phyloP scores from a whole-genome alignment of 768 basidiomycete species.

The Russula lepida region DNA sequence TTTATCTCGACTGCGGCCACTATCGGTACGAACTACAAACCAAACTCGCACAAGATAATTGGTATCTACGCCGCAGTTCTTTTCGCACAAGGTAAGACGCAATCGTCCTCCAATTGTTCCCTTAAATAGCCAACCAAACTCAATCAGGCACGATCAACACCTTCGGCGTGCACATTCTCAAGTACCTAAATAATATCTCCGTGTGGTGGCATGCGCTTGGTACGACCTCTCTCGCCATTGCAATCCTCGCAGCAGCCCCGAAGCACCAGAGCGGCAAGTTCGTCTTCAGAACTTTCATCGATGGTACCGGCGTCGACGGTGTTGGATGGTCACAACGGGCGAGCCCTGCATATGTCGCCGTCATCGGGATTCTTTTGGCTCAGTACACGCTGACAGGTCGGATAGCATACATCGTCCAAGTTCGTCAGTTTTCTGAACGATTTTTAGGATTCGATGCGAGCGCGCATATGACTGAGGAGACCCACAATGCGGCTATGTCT shows the following conservation, averaged over 20 bases:
- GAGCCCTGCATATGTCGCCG: slow-evolving; percentile 57
- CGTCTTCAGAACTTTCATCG: slow-evolving; percentile 64
- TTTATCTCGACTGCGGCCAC: slow-evolving; percentile 60
- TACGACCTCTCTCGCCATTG: slow-evolving; percentile 56
- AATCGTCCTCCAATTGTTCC: not conserved
- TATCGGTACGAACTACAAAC: slow-evolving; percentile 49
- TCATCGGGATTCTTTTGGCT: slow-evolving; percentile 66
- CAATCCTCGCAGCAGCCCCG: slow-evolving; percentile 63
- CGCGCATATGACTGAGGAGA: slow-evolving; percentile 75
- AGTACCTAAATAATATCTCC: slow-evolving; percentile 62
- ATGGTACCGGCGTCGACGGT: slow-evolving; percentile 47
- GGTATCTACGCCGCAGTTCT: slow-evolving; percentile 65
- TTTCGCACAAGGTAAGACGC: slow-evolving; percentile 41
- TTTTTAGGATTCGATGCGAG: slow-evolving; percentile 61
- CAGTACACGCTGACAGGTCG: slow-evolving; percentile 71
- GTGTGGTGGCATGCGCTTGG: slow-evolving; percentile 70
- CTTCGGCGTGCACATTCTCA: slow-evolving; percentile 58
- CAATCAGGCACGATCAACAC: slow-evolving; percentile 57
- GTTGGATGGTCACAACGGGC: slow-evolving; percentile 60
- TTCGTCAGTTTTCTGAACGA: not conserved
- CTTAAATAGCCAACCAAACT: not conserved
- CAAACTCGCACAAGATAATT: slow-evolving; percentile 50
- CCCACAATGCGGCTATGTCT: slow-evolving; percentile 49
- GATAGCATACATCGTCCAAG: not conserved
- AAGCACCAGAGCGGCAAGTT: slow-evolving; percentile 58